A percentile compares a stretch with the other conserved stretches of the same genome.
phyloP scores from a whole-genome alignment of 2,329 filamentous ascomycete genomes.

The Diaporthe velutina region DNA sequence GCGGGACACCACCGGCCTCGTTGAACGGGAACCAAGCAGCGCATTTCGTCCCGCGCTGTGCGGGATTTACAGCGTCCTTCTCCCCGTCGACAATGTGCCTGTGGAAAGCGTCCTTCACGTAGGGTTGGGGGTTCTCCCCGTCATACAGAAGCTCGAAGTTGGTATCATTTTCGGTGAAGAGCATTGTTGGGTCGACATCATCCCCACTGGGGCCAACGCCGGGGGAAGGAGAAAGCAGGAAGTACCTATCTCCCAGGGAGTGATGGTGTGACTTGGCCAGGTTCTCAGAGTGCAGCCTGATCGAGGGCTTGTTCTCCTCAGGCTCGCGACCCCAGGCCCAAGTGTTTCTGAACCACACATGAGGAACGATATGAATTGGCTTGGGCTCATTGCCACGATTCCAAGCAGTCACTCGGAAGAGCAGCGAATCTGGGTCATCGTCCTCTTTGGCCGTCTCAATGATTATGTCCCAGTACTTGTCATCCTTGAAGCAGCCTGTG shows the following conservation, averaged over 20 bases:
- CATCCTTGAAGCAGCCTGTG: constrained; percentile 87
- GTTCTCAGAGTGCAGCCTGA: constrained; percentile 74
- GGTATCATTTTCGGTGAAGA: constrained; percentile 97
- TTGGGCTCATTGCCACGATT: constrained; percentile 93
- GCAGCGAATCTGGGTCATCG: constrained; percentile 90
- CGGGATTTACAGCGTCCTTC: constrained; percentile 85
- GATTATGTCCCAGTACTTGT: constrained; percentile 96
- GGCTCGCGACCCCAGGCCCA: constrained; percentile 93
- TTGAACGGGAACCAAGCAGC: constrained; percentile 95
- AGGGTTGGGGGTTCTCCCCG: constrained; percentile 82
- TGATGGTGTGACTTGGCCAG: constrained; percentile 83
- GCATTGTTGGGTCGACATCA: constrained; percentile 85
- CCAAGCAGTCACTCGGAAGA: constrained; percentile 96
- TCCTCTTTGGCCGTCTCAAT: constrained; percentile 96
- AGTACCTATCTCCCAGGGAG: constrained; percentile 84
- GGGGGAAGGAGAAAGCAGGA: constrained; percentile 90
- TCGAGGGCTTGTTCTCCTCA: constrained; percentile 82
- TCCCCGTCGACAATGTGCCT: constrained; percentile 86
- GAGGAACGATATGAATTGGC: constrained; percentile 91
- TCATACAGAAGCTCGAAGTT: constrained; percentile 84
- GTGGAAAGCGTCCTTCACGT: constrained; percentile 97
- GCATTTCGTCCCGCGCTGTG: constrained; percentile 84
- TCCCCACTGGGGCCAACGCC: constrained; percentile 82
- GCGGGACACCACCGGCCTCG: constrained; percentile 86
- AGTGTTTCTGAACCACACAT: constrained; percentile 97